These are phyloP conservation scores for Solanum virginianum DNA, from an alignment of 257 asterid genomes.

Conservation along the genomic window DNA sequence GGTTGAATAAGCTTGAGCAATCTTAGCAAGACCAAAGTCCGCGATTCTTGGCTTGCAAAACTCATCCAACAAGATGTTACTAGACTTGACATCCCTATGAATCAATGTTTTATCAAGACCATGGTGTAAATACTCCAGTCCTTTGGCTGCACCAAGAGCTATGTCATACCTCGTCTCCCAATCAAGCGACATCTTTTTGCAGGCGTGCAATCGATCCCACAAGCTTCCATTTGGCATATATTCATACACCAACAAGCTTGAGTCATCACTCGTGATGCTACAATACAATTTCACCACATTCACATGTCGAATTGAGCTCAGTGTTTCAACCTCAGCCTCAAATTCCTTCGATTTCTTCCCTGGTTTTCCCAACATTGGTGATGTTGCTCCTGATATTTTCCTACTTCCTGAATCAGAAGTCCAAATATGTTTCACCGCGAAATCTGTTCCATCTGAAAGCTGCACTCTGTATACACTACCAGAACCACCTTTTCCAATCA, in stretches of 20 bases:
- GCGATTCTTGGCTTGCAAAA: constrained; percentile 67
- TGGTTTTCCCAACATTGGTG: constrained; percentile 37
- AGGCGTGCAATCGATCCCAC: constrained; percentile 66
- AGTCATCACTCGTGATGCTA: constrained; percentile 77
- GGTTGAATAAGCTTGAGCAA: constrained; percentile 23
- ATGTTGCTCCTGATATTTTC: constrained; percentile 13
- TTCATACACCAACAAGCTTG: constrained; percentile 83
- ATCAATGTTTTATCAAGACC: constrained; percentile 58
- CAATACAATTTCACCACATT: constrained; percentile 82
- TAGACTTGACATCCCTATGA: constrained; percentile 90
- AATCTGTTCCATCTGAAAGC: constrained; percentile 27
- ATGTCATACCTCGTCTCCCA: constrained; percentile 71
- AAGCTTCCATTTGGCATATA: constrained; percentile 88
- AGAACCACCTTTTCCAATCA: constrained; percentile 79
- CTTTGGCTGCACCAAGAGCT: constrained; percentile 81
- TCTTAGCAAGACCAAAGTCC: constrained; percentile 85
- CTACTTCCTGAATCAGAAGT: constrained; percentile 14
- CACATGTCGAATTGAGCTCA: constrained; percentile 73
- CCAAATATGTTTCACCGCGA: constrained; percentile 73
- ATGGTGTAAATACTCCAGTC: constrained; percentile 86
- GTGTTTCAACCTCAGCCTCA: constrained; percentile 69
- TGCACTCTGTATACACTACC: constrained; percentile 60
- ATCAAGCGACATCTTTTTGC: constrained; percentile 42
- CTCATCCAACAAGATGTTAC: constrained; percentile 84
- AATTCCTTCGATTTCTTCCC: constrained; percentile 32